A percentile compares a stretch with the other conserved stretches of the same genome.
phyloP scores from a whole-genome alignment of 2,329 filamentous ascomycete genomes.

The Alternaria consortialis region DNA sequence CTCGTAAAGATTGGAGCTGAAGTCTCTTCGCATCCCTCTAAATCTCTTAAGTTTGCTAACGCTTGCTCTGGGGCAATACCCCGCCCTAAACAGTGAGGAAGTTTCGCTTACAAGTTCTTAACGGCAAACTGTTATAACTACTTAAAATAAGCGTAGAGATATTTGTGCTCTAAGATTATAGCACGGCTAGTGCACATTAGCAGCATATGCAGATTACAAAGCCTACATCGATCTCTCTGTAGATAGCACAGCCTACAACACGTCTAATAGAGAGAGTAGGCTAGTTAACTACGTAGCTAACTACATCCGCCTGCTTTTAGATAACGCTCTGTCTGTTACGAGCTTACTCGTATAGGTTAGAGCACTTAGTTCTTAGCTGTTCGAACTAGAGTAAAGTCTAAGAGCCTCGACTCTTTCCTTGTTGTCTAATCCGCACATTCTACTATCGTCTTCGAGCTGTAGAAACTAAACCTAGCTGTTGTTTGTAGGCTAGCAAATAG shows the following conservation, averaged over 20 bases:
- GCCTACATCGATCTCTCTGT: not conserved
- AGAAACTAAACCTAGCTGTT: not conserved
- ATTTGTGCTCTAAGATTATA: not conserved
- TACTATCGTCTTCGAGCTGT: not conserved
- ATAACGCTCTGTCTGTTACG: not conserved
- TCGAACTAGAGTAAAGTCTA: not conserved
- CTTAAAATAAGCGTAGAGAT: not conserved
- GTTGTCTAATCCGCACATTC: conserved; percentile 4
- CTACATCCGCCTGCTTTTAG: not conserved
- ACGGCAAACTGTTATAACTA: no score
- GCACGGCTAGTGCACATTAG: no score
- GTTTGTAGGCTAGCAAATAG: no score
- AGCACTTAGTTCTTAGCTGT: not conserved
- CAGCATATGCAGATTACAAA: not conserved
- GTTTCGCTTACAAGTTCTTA: no score
- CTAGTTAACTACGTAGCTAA: not conserved
- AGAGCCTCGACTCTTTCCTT: conserved; percentile 4
- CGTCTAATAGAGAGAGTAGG: not conserved
- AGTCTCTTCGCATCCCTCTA: no score
- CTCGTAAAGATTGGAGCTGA: no score
- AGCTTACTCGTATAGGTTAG: not conserved
- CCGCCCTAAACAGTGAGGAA: not conserved
- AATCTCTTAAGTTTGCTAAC: no score
- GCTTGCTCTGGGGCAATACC: not conserved
- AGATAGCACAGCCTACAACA: not conserved